Percentiles rank a stretch among this genome's conserved stretches.
Conservation (phyloP, 1,284 basidiomycete species). For the Trametes sp. region DNA sequence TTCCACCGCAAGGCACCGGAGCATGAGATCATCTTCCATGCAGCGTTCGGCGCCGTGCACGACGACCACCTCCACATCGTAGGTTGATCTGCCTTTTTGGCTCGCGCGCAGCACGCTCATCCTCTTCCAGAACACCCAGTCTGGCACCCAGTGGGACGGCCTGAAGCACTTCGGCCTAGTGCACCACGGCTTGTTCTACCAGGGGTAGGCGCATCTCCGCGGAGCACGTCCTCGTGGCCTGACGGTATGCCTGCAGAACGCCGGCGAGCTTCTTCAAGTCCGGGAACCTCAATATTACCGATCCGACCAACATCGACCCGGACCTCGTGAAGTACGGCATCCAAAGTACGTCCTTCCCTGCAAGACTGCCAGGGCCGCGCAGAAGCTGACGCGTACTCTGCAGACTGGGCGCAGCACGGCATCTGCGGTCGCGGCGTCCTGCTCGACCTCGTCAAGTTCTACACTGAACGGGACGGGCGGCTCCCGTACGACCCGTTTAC, state of each 20-base stretch:
- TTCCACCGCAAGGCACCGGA: constrained; percentile 63
- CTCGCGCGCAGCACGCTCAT: neutral
- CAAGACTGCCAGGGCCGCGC: too few species aligned
- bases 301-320: constrained; percentile 60
- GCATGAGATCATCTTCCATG: constrained; percentile 42
- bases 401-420: constrained; percentile 80
- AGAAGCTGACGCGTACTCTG: neutral
- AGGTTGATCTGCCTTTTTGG: constrained; percentile 30
- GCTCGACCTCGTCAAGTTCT: constrained; percentile 67
- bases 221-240: neutral
- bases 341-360: constrained; percentile 57
- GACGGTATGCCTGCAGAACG: constrained; percentile 46
- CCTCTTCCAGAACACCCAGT: constrained; percentile 70
- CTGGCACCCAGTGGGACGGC: constrained; percentile 81
- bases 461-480: constrained; percentile 49
- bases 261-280: constrained; percentile 51
- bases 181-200: constrained; percentile 67
- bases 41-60: constrained; percentile 45
- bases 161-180: constrained; percentile 66
- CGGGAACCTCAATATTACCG: constrained; percentile 56
- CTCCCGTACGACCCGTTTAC: constrained; percentile 74
- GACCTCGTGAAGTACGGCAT: constrained; percentile 63
- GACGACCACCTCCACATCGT: constrained; percentile 75
- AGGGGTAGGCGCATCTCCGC: constrained; percentile 53
- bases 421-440: constrained; percentile 77